A percentile compares a stretch with the other conserved stretches of the same genome.
These are phyloP conservation scores for Dactylorhiza incarnata DNA, from an alignment of 106 monocot genomes.

Conservation along the genomic window DNA sequence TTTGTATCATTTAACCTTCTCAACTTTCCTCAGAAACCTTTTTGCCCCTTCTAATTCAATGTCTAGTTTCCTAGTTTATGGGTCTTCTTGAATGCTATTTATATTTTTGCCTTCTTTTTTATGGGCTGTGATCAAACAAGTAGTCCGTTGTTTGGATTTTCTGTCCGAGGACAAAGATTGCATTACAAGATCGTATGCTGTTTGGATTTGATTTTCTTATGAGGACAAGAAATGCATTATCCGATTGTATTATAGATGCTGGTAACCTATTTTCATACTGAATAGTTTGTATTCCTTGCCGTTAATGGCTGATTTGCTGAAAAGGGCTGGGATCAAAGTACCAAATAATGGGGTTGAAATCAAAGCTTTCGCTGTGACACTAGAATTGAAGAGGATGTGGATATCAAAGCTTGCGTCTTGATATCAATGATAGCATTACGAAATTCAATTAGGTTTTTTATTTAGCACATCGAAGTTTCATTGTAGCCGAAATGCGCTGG, in stretches of 20 bases:
- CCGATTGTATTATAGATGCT: background rate
- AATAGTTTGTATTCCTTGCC: background rate
- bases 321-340: too few relatives aligned
- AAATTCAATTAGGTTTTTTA: too few relatives aligned
- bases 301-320: background rate
- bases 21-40: background rate
- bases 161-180: background rate
- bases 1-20: background rate
- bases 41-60: background rate
- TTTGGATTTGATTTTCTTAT: background rate
- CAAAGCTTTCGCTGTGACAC: too few relatives aligned
- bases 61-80: background rate
- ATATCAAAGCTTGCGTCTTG: too few relatives aligned
- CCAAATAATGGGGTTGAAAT: too few relatives aligned
- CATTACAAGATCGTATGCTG: background rate
- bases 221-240: background rate
- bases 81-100: background rate
- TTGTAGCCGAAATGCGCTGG: too few relatives aligned
- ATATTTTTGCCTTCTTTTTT: background rate
- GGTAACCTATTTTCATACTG: background rate
- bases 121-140: too few relatives aligned
- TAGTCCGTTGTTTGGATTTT: background rate
- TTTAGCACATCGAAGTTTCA: too few relatives aligned
- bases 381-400: too few relatives aligned
- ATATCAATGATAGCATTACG: too few relatives aligned